These are phyloP conservation scores for Rubia peregrina DNA, from an alignment of 305 asterid species.

Conservation along the genomic window DNA sequence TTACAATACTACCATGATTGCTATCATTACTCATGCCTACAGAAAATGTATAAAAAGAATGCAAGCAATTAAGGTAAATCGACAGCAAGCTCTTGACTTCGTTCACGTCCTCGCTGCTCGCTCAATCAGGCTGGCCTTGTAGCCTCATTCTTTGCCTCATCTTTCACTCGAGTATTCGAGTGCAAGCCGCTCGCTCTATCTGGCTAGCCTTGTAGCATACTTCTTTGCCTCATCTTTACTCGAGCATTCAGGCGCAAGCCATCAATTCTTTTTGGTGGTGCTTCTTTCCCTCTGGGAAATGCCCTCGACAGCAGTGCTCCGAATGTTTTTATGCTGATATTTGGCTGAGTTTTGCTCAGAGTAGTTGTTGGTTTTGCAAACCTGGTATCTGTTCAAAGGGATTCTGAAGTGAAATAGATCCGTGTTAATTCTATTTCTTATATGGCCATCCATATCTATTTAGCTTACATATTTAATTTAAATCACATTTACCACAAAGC, in stretches of 20 bases:
- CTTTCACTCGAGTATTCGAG: too few species aligned
- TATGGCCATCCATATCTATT: too few species aligned
- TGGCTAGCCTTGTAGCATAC: conserved; percentile 62
- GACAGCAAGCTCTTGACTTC: conserved; percentile 59
- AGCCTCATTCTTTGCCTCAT: too few species aligned
- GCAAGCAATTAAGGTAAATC: conserved; percentile 73
- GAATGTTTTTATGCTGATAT: conserved; percentile 45
- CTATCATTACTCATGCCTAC: too few species aligned
- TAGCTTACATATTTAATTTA: too few species aligned
- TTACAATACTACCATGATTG: too few species aligned
- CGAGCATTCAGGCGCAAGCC: conserved; percentile 50
- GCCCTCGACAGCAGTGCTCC: conserved; percentile 60
- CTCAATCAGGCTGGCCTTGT: too few species aligned
- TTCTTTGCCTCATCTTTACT: conserved; percentile 48
- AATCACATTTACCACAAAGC: too few species aligned
- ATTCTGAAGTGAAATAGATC: not conserved
- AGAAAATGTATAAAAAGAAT: conserved; percentile 43
- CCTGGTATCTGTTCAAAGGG: not conserved
- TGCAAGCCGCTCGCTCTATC: conserved; percentile 14
- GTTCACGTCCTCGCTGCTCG: conserved; percentile 61
- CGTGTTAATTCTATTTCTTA: too few species aligned
- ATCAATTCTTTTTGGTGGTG: conserved; percentile 57
- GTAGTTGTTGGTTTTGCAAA: conserved; percentile 17
- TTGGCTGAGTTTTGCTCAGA: conserved; percentile 3
- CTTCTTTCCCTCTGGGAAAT: conserved; percentile 56